Evolutionary conservation across 495 filamentous ascomycete genomes (phyloP), one percentile per base, ranked within the genome.

Genomic region (Daldinia loculata): DNA sequence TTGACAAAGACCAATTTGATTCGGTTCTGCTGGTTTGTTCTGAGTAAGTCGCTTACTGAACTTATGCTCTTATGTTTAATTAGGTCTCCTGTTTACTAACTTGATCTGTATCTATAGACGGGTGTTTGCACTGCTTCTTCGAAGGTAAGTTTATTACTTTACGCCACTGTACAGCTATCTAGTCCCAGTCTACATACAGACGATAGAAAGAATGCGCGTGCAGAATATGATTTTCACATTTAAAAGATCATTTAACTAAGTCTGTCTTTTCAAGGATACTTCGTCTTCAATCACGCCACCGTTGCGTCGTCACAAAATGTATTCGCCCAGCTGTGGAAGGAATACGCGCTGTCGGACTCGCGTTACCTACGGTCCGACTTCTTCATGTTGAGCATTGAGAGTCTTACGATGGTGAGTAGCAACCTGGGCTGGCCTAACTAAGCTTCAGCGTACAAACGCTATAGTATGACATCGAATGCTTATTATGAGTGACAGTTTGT

Each of bases 241-340:
- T 19, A 66, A n/a, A 24, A 7, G 26, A 11, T 15, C 56, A 14
- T 56, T 15, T 12, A 0, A 32, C 41, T 55, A 45, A 34, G 7
- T 17, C n/a, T 15, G 7, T 39, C 1, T 14, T 8, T 15, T n/a
- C 14, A 11, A 87, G 91, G 93, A n/a, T 95, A 93, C 78, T 95
- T 90, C 71, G 86, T 90, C 71, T 75, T 86, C 65, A 88, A 93
- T 76, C 89, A 90, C 80, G 78, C 81, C 5, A 70, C 75, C 15
- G 22, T 85, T 38, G 72, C 80, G 1, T 75, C 76, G 1, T 80
- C 76, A 1, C 80, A 85, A 53, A 67, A 72, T 29, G 72, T 94
- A 0, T 88, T 93, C 45, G 90, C 90, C 0, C 92, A 95, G 79
- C 79, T 95, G 38, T 96, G 93, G 93, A 96, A 95, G 74, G 93